Base-by-base conservation (phyloP, 2,329 filamentous ascomycete genomes). In the Chaetomiaceae sp. region DNA sequence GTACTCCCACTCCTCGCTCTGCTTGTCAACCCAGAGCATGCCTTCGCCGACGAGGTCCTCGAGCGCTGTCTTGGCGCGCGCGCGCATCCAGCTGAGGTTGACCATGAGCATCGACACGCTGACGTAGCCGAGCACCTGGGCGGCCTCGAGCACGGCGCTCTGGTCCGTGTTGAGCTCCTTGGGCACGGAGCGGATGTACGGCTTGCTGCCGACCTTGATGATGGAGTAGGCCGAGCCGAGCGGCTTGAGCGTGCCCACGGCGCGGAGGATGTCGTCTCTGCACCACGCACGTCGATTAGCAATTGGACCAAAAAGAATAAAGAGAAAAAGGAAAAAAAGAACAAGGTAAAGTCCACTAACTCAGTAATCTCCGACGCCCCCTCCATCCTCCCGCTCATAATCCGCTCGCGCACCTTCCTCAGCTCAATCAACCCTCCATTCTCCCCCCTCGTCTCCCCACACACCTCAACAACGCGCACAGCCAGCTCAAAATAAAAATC, bases 401-500 rank as follows among this genome's bases (percentile, higher is more conserved):
- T 84, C 39, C 83, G 76, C 63, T 91, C 86, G 51, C 83, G 76
- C 60, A 95, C 83, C 68, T 97, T 92, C 39, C 80, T 75, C 16
- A 97, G 79, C 10, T 87, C 87, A 47, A 99, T 89, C 62, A 99
- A 74, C 0, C 93, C 93, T 6, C 93, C 93, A 66, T 99, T 99
- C 70, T 96, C 92, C 4, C 81, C 82, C 46, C 93, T 77, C 39
- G 90, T 96, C 46, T 85, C 82, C 5, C 89, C 78, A 66, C 93
- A 99, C 7, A 96, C 83, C 68, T 97, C 92, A 5, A 99, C 93
- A 1, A 97, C 87, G 44, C 89, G 80, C n/a, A 97, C 92, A 1
- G 90, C 93, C 40, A 99, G 82, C 73, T 95, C 92, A 68, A 97
- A 97, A 72, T 97, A 99, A 66, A 99, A 99, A 68, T 99, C 93